These are phyloP conservation scores for Boletus reticuloceps DNA, from an alignment of 768 basidiomycete species.

Conservation along the genomic window DNA sequence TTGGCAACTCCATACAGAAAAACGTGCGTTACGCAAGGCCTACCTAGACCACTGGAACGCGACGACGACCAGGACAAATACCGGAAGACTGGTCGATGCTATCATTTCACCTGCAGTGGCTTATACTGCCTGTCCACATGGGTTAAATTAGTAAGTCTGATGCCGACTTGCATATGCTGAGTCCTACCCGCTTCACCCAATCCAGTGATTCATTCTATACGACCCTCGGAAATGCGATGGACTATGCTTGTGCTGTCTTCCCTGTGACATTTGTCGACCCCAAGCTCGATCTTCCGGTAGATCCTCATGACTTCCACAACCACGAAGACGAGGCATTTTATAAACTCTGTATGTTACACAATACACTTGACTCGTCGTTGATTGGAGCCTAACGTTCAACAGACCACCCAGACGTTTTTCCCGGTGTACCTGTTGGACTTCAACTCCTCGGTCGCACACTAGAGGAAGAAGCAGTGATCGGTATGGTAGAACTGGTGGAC, in stretches of 20 bases:
- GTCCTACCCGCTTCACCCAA: conserved; percentile 7
- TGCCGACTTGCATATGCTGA: conserved; percentile 4
- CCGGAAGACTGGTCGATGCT: conserved; percentile 51
- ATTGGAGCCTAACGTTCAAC: background rate
- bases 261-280: conserved; percentile 49
- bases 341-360: conserved; percentile 39
- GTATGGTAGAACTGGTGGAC: conserved; percentile 45
- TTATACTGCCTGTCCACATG: conserved; percentile 45
- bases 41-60: conserved; percentile 50
- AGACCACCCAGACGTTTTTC: conserved; percentile 47
- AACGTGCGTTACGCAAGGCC: conserved; percentile 39
- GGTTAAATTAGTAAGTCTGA: conserved; percentile 37
- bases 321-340: conserved; percentile 43
- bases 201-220: conserved; percentile 44
- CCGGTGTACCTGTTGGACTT: conserved; percentile 44
- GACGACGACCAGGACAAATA: conserved; percentile 41
- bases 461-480: conserved; percentile 54
- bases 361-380: background rate
- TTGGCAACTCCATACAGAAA: conserved; percentile 46
- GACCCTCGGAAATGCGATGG: conserved; percentile 44
- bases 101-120: conserved; percentile 47
- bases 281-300: conserved; percentile 34
- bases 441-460: conserved; percentile 47
- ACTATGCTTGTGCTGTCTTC: conserved; percentile 43
- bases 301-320: conserved; percentile 40